Evolutionary conservation across 768 basidiomycete species (phyloP), one percentile per base, ranked within the genome.

Genomic region (Boletales sp.): DNA sequence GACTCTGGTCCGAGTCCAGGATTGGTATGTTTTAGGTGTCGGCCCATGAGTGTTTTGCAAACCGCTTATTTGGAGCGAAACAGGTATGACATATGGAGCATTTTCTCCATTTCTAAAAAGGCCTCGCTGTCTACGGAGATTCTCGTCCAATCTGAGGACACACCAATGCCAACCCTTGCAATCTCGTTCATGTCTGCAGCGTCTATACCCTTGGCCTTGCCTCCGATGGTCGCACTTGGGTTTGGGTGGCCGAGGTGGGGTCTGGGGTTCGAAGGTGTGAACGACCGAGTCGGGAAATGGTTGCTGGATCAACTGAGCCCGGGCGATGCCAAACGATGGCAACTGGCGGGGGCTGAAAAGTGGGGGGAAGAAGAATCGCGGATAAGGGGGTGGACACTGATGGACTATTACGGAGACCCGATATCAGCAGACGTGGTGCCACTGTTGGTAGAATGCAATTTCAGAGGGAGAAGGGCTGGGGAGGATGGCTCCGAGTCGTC

Each of bases 91-190:
- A 84, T 96, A 39, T 78, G 82, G 2, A 84, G 87, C 0, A 89
- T 94, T 65, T 71, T 91, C 9, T 76, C 81, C 36, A 92, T 95
- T 47, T 82, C 90, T 0, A 92, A 95, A 71, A 97, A 96, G 68
- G 74, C 82, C 19, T 58, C 73, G 21, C 73, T 80, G 10, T 75
- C 84, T 11, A 81, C 79, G 4, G 57, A 72, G 18, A 72, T 83
- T 19, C 77, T 91, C 14, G 53, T 79, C 1, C 72, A 77, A 19
- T 71, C 67, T 12, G 46, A 56, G 33, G 56, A 67, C 40, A 53
- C 68, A 21, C 65, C 63, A 51, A 63, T 59, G 34, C 79, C 78
- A 8, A 74, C 74, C 3, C 76, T 94, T 15, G 78, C 83, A 17
- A 85, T 97, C 39, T 79, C 89, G 1, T 96, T 81, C 69, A 76